A percentile compares a stretch with the other conserved stretches of the same genome.
Evolutionary conservation across 768 basidiomycete species (phyloP).

Genomic region (Suillus luteus): DNA sequence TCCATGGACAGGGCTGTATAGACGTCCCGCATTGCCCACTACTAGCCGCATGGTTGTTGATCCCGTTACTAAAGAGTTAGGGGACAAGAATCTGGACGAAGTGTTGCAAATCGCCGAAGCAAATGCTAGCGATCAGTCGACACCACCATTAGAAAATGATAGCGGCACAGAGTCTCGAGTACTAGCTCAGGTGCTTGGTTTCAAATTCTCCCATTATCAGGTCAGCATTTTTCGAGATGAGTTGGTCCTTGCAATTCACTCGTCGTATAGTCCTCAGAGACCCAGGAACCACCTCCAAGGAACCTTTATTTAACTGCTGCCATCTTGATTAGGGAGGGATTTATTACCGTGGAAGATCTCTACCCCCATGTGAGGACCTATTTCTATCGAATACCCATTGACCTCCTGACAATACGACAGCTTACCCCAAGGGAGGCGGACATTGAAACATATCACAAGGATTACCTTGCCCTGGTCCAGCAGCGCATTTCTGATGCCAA

Average conservation of each 20-base stretch:
- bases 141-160: conserved; percentile 15
- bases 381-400: background rate
- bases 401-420: conserved; percentile 39
- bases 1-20: conserved; percentile 74
- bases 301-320: conserved; percentile 83
- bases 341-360: conserved; percentile 84
- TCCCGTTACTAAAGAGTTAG: conserved; percentile 43
- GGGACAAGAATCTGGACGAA: conserved; percentile 67
- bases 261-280: conserved; percentile 52
- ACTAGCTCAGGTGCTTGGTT: conserved; percentile 92
- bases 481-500: conserved; percentile 69
- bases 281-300: conserved; percentile 62
- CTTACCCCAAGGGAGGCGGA: conserved; percentile 74
- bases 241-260: background rate
- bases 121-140: background rate
- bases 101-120: conserved; percentile 58
- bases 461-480: conserved; percentile 65
- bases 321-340: conserved; percentile 86
- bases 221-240: conserved; percentile 42
- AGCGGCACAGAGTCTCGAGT: conserved; percentile 53
- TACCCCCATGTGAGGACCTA: conserved; percentile 79
- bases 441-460: conserved; percentile 67
- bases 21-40: conserved; percentile 28
- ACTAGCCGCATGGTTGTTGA: conserved; percentile 41
- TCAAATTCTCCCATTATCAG: conserved; percentile 93